phyloP scores from a whole-genome alignment of 1,284 basidiomycete genomes.

The Xerocomus nothofagi region DNA sequence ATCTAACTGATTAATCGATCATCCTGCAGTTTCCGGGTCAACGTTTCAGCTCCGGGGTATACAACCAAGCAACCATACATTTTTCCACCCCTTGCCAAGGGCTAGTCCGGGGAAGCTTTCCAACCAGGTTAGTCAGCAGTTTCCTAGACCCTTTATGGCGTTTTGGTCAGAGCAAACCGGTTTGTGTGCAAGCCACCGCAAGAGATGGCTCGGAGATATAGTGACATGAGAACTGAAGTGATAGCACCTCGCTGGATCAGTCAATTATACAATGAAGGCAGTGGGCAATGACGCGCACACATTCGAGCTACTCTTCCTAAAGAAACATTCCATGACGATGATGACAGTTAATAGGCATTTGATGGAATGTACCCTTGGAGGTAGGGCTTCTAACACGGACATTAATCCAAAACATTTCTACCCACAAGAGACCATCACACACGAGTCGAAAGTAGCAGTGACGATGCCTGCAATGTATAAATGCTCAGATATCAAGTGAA shows the following conservation, averaged over 20 bases:
- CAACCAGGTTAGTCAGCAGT: constrained; percentile 4
- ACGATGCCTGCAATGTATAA: constrained; percentile 54
- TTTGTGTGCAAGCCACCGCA: constrained; percentile 3
- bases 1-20: constrained; percentile 71
- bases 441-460: constrained; percentile 80
- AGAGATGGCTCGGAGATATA: constrained; percentile 46
- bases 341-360: constrained; percentile 8
- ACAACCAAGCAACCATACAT: constrained; percentile 73
- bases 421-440: constrained; percentile 29
- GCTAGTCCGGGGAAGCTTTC: constrained; percentile 22
- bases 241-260: constrained; percentile 51
- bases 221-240: constrained; percentile 77
- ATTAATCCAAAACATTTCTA: constrained; percentile 16
- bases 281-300: constrained; percentile 37
- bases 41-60: constrained; percentile 51
- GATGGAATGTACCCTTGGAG: constrained; percentile 54
- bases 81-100: constrained; percentile 72
- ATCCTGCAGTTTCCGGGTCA: constrained; percentile 75
- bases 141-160: neutral
- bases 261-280: constrained; percentile 7
- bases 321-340: constrained; percentile 16
- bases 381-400: constrained; percentile 55
- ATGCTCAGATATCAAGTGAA: constrained; percentile 7
- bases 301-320: constrained; percentile 68
- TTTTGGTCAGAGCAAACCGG: constrained; percentile 33